Conservation (phyloP, 495 filamentous ascomycete genomes). For the Aspergillus saccharolyticus region DNA sequence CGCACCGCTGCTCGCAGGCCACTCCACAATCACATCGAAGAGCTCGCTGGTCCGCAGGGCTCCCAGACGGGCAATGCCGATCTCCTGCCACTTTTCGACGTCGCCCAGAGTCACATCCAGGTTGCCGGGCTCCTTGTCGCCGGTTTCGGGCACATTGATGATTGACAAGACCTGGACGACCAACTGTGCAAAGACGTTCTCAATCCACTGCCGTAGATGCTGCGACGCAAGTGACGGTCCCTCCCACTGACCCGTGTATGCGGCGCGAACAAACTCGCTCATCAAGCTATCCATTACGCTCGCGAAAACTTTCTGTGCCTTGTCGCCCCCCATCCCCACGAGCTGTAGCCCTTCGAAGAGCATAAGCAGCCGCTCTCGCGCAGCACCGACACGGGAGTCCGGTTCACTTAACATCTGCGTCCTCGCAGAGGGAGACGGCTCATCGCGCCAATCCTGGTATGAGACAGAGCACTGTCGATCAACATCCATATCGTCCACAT, state of each 20-base stretch:
- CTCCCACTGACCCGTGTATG: conserved; percentile 58
- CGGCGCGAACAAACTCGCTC: conserved; percentile 56
- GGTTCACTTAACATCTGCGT: conserved; percentile 38
- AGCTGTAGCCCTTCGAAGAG: conserved; percentile 59
- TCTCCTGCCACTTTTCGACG: conserved; percentile 75
- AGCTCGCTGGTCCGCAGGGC: conserved; percentile 73
- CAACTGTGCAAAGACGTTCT: conserved; percentile 63
- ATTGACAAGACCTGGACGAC: conserved; percentile 57
- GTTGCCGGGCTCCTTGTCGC: conserved; percentile 15
- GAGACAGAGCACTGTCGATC: conserved; percentile 36
- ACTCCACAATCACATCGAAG: conserved; percentile 82
- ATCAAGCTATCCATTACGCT: conserved; percentile 66
- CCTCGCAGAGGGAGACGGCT: conserved; percentile 22
- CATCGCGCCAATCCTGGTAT: conserved; percentile 35
- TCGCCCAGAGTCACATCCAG: conserved; percentile 51
- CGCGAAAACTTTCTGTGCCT: conserved; percentile 71
- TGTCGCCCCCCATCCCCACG: conserved; percentile 69
- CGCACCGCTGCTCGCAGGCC: conserved; percentile 75
- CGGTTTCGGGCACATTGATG: conserved; percentile 30
- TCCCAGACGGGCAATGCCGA: conserved; percentile 73
- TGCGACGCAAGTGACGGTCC: conserved; percentile 49
- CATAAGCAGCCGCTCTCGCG: conserved; percentile 50
- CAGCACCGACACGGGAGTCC: conserved; percentile 29
- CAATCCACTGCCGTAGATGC: conserved; percentile 64
- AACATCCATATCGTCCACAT: conserved; percentile 35